Conservation (phyloP, 2,329 filamentous ascomycete species). For the Apiospora sp. region DNA sequence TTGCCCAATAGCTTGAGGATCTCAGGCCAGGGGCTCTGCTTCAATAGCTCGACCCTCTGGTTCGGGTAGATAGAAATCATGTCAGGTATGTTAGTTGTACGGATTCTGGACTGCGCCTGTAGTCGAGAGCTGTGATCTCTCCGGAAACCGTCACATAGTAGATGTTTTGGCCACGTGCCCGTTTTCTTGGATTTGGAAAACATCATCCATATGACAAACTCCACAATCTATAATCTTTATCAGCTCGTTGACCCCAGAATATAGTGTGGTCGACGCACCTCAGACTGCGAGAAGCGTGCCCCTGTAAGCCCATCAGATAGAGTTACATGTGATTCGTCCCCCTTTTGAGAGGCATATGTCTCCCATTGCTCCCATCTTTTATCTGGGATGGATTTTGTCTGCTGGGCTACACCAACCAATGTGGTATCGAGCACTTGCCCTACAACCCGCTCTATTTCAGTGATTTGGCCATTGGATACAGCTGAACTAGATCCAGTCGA, state of each 20-base stretch:
- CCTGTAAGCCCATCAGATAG: slow-evolving; percentile 55
- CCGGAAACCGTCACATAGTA: slow-evolving; percentile 86
- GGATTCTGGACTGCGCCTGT: slow-evolving; percentile 39
- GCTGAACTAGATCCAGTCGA: slow-evolving; percentile 47
- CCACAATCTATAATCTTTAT: slow-evolving; percentile 66
- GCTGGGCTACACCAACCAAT: slow-evolving; percentile 64
- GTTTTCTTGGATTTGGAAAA: slow-evolving; percentile 66
- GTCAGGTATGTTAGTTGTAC: slow-evolving; percentile 65
- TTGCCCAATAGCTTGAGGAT: slow-evolving; percentile 77
- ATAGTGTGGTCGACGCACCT: slow-evolving; percentile 56
- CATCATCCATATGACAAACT: slow-evolving; percentile 79
- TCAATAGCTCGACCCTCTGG: slow-evolving; percentile 73
- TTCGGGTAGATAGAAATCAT: slow-evolving; percentile 73
- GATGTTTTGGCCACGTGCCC: slow-evolving; percentile 68
- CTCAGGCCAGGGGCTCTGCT: slow-evolving; percentile 75
- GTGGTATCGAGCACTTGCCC: slow-evolving; percentile 71
- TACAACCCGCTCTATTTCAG: slow-evolving; percentile 53
- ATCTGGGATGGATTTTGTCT: slow-evolving; percentile 42
- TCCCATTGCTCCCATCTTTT: slow-evolving; percentile 63
- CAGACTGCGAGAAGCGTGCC: slow-evolving; percentile 64
- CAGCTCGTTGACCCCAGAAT: slow-evolving; percentile 18
- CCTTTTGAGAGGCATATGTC: slow-evolving; percentile 65
- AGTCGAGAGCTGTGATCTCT: slow-evolving; percentile 46
- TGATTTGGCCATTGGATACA: slow-evolving; percentile 29
- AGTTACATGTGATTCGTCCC: slow-evolving; percentile 65